phyloP scores from a whole-genome alignment of 208 protist species.

The Crithidia fasciculata region DNA sequence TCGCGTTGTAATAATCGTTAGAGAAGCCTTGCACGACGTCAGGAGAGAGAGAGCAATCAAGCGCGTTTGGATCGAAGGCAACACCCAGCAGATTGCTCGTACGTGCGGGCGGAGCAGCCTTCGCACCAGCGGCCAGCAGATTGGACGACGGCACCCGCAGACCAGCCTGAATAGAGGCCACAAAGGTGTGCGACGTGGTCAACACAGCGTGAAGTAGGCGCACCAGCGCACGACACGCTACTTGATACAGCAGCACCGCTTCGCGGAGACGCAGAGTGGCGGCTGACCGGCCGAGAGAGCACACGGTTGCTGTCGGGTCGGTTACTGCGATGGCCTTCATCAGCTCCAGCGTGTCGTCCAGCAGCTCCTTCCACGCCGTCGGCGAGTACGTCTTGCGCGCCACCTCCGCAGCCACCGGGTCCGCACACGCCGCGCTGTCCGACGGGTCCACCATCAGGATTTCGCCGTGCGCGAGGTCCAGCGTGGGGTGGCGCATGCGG shows the following conservation, averaged over 20 bases:
- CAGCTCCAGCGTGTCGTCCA: conserved; percentile 41
- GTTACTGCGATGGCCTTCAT: conserved; percentile 29
- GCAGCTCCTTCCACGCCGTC: conserved; percentile 26
- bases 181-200: conserved; percentile 18
- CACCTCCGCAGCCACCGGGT: neutral
- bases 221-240: conserved; percentile 27
- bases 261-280: conserved; percentile 18
- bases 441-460: conserved; percentile 2
- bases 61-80: neutral
- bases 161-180: conserved; percentile 1
- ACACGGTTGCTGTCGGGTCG: conserved; percentile 3
- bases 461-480: conserved; percentile 29
- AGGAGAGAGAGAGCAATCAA: conserved; percentile 6
- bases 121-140: neutral
- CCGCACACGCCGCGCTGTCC: neutral
- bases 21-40: neutral
- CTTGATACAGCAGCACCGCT: conserved; percentile 20
- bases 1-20: conserved; percentile 21
- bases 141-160: neutral
- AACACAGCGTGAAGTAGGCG: conserved; percentile 21
- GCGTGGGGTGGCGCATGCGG: conserved; percentile 33
- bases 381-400: neutral
- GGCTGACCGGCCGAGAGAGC: neutral
- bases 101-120: neutral
- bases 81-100: neutral